Conservation (phyloP, 345 rosid genomes). For the Gossypium arboreum region DNA sequence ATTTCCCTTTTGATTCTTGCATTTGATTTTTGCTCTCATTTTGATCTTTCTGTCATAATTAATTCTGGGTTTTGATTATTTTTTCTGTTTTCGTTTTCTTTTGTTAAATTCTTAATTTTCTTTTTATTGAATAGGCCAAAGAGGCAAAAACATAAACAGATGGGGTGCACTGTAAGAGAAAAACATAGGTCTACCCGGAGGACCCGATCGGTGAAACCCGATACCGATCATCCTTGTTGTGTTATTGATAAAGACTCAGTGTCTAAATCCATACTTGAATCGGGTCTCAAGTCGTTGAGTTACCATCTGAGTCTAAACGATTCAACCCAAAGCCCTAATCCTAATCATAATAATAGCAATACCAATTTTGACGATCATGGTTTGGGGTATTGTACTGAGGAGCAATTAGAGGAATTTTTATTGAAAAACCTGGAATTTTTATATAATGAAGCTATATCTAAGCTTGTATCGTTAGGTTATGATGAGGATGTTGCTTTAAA, state of each 20-base stretch:
- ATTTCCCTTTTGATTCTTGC: background rate
- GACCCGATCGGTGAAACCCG: constrained; percentile 57
- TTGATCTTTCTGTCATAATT: constrained; percentile 6
- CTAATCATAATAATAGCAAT: constrained; percentile 21
- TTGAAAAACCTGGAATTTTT: constrained; percentile 55
- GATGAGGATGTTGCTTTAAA: constrained; percentile 67
- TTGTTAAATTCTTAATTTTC: background rate
- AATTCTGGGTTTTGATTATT: background rate
- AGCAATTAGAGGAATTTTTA: constrained; percentile 72
- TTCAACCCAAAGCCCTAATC: constrained; percentile 30
- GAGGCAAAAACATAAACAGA: constrained; percentile 1
- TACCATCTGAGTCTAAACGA: constrained; percentile 42
- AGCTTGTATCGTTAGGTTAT: constrained; percentile 68
- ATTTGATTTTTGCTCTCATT: background rate
- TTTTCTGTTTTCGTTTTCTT: background rate
- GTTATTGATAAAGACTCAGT: constrained; percentile 38
- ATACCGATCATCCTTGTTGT: constrained; percentile 63
- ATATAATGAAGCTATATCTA: constrained; percentile 65
- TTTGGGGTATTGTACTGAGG: constrained; percentile 91
- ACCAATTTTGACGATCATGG: constrained; percentile 50
- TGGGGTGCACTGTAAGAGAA: constrained; percentile 71
- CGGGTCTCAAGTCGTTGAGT: constrained; percentile 57
- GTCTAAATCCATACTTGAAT: constrained; percentile 51
- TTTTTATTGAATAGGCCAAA: background rate
- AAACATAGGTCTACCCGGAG: constrained; percentile 53